Evolutionary conservation across 371 early-diverging fungal species (phyloP), one percentile per base, ranked within the genome.

Genomic region (Mucor saturninus): DNA sequence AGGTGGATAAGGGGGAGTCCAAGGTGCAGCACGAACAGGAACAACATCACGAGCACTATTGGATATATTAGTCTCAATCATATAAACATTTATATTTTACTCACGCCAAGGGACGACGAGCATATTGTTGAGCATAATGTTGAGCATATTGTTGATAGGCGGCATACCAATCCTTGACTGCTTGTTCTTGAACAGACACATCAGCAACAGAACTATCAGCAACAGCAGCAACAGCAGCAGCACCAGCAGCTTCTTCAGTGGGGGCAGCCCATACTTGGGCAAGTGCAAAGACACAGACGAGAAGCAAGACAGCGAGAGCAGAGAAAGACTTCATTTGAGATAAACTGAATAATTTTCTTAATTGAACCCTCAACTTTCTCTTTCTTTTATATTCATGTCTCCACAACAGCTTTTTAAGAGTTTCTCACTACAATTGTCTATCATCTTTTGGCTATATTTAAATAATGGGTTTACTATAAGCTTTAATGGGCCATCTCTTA

Each of bases 181-280:
- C 46, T 54, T 54, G 46, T 35, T 57, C 37, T 10, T 46, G 10
- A 35, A 37, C 13, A 31, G 15, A 31, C 8, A 14, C 46, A n/a
- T 29, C 30, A 56, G 56, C 5, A 15, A 28, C 29, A 40, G 38
- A 13, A 29, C 6, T 26, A 26, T 54, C 39, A 37, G 42, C 10
- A n/a, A 28, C 31, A 10, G 2, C 10, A 8, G 15, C 3, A 21
- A 9, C 39, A 38, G 8, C 38, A 9, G 48, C n/a, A n/a, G n/a
- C n/a, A n/a, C n/a, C n/a, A n/a, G n/a, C 28, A 26, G 15, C 28
- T 5, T 5, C 4, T 30, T 50, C 50, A 29, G 30, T 31, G 11
- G 50, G 50, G 30, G 50, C 31, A 14, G 50, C 50, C 50, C 50
- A 50, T 2, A 50, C 50, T 50, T 50, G 50, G 28, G 21, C 26